These are phyloP conservation scores for Vitis riparia DNA, from an alignment of 164 flowering plant species.

Conservation along the genomic window DNA sequence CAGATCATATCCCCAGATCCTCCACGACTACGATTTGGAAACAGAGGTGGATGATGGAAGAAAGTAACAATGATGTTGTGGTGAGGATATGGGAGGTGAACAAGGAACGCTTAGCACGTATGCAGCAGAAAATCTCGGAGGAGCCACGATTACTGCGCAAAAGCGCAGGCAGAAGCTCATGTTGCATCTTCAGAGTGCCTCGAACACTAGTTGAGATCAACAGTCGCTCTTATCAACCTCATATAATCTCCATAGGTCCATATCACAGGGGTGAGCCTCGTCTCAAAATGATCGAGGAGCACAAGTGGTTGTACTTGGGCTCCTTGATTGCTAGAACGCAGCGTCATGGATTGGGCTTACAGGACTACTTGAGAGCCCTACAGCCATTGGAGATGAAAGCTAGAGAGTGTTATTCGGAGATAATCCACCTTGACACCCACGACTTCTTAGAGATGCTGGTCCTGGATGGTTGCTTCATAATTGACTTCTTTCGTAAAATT, in stretches of 20 bases:
- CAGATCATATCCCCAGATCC: no score
- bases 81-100: slow-evolving; percentile 21
- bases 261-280: slow-evolving; percentile 39
- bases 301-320: slow-evolving; percentile 49
- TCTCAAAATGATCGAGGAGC: slow-evolving; percentile 55
- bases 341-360: slow-evolving; percentile 17
- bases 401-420: slow-evolving; percentile 47
- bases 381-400: slow-evolving; percentile 25
- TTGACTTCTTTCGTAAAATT: slow-evolving; percentile 46
- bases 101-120: slow-evolving; percentile 19
- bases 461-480: slow-evolving; percentile 50
- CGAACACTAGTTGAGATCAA: slow-evolving; percentile 37
- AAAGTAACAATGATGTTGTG: slow-evolving; percentile 3
- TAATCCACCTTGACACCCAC: slow-evolving; percentile 12
- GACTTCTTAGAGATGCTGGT: slow-evolving; percentile 52
- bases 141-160: slow-evolving; percentile 34
- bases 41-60: neutral
- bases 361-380: slow-evolving; percentile 24
- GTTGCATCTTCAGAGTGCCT: slow-evolving; percentile 60
- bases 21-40: neutral
- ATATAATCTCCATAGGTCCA: slow-evolving; percentile 58
- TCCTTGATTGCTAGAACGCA: slow-evolving; percentile 25
- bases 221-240: slow-evolving; percentile 45
- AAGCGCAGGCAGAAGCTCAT: slow-evolving; percentile 40
- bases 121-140: slow-evolving; percentile 34